Base-by-base conservation (phyloP, 1,139 yeast genomes). In the Yamadazyma aaseri region DNA sequence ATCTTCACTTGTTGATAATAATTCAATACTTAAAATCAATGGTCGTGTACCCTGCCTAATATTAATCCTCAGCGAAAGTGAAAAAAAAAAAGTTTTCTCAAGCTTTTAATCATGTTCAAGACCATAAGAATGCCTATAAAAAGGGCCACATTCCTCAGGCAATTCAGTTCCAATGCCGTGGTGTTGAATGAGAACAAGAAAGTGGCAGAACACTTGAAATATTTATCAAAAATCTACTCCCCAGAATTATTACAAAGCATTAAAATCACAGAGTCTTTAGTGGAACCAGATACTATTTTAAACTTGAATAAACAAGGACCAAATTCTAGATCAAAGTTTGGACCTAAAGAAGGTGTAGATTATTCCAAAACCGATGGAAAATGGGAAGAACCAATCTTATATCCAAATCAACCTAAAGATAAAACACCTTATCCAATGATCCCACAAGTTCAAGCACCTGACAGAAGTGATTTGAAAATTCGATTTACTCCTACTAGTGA, bases 201-300 rank as follows among this genome's bases (percentile, higher is more conserved):
- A 38, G 49, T 52, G 9, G 49, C 54, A 17, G 54, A 69, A 39
- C 94, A 85, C 57, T 48, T 81, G 42, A 73, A 79, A 32, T 75
- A 73, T 44, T 72, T 86, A 45, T 63, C 76, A 31, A 75, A 85
- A 53, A 86, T 78, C 63, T 86, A 86, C 56, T 76, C 86, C 7
- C 87, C 87, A 18, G 82, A 81, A 38, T 68, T 89, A 34, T 74
- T 90, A 44, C 84, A 86, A 52, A 79, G 95, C 36, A 86, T 90
- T 48, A 68, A 85, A 48, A 72, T 84, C 33, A 84, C 97, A 1
- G 96, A 90, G 60, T 68, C 85, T 4, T 71, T 76, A 24, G 79
- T 87, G 34, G 69, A 77, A 11, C 94, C 95, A 12, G 65, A 73
- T 35, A 73, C 78, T 45, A 73, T 63, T 33, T 55, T 68, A 39